These are phyloP conservation scores for Tillandsia leiboldiana DNA, from an alignment of 176 grass and related monocot genomes.

Conservation along the genomic window DNA sequence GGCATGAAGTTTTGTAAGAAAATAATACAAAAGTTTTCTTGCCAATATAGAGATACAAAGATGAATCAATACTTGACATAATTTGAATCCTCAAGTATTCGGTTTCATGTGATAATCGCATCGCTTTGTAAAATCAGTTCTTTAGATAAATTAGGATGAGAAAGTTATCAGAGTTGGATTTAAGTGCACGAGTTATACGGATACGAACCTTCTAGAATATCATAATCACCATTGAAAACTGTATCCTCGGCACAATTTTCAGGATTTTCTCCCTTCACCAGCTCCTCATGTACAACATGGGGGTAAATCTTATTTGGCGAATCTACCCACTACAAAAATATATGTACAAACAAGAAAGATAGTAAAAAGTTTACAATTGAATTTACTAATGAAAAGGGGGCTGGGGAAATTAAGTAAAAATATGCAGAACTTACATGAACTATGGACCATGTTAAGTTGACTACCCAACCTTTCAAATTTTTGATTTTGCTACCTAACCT, in stretches of 20 bases:
- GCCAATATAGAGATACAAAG: too few relatives aligned
- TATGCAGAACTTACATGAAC: neutral
- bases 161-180: neutral
- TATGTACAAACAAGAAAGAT: constrained; percentile 12
- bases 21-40: too few relatives aligned
- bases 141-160: neutral
- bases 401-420: neutral
- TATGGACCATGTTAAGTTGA: too few relatives aligned
- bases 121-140: neutral
- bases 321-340: constrained; percentile 53
- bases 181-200: neutral
- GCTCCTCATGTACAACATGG: constrained; percentile 86
- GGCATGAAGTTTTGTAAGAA: too few relatives aligned
- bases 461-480: too few relatives aligned
- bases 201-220: constrained; percentile 61
- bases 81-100: too few relatives aligned
- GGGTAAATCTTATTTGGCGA: constrained; percentile 62
- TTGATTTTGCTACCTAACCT: too few relatives aligned
- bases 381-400: neutral
- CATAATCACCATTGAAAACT: constrained; percentile 24
- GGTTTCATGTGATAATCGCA: too few relatives aligned
- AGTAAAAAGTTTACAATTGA: neutral
- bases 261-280: constrained; percentile 51
- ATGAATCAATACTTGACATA: too few relatives aligned
- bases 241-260: constrained; percentile 30